Evolutionary conservation across 768 basidiomycete genomes (phyloP).

Genomic region (Suillus discolor): DNA sequence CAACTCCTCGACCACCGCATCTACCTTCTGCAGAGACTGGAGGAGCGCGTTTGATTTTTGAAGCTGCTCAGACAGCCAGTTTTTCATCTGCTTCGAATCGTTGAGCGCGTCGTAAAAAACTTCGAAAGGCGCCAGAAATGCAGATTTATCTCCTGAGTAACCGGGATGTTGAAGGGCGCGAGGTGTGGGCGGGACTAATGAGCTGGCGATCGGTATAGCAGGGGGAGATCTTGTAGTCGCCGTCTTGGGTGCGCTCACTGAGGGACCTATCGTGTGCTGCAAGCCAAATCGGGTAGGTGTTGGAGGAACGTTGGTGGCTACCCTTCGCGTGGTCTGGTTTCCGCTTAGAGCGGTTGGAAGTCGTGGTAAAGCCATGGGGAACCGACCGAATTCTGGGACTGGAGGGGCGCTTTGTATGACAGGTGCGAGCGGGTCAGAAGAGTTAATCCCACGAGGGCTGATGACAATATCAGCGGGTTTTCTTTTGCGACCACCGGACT

Average conservation of each 20-base stretch:
- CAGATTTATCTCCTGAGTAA: slow-evolving; percentile 65
- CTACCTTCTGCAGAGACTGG: slow-evolving; percentile 55
- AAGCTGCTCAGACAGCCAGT: slow-evolving; percentile 75
- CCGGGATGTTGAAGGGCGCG: slow-evolving; percentile 63
- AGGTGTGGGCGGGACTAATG: slow-evolving; percentile 70
- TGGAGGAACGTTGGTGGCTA: slow-evolving; percentile 65
- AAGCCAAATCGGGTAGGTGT: slow-evolving; percentile 67
- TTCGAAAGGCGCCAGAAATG: slow-evolving; percentile 83
- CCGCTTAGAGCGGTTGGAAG: slow-evolving; percentile 52
- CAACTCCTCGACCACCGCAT: slow-evolving; percentile 56
- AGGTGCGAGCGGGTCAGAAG: slow-evolving; percentile 57
- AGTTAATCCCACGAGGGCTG: slow-evolving; percentile 62
- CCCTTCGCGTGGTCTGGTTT: slow-evolving; percentile 51
- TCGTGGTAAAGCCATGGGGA: slow-evolving; percentile 68
- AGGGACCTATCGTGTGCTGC: slow-evolving; percentile 31
- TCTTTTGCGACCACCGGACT: slow-evolving; percentile 58
- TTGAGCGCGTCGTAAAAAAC: slow-evolving; percentile 83
- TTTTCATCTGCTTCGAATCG: slow-evolving; percentile 78
- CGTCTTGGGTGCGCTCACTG: slow-evolving; percentile 29
- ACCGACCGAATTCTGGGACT: slow-evolving; percentile 46
- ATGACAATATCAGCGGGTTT: slow-evolving; percentile 83
- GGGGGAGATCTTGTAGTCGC: slow-evolving; percentile 52
- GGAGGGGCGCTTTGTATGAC: slow-evolving; percentile 80
- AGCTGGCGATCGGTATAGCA: slow-evolving; percentile 68
- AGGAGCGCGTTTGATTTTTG: slow-evolving; percentile 61